Percentiles rank a stretch among this genome's conserved stretches.
Evolutionary conservation across 2,329 filamentous ascomycete species (phyloP).

Genomic region (Curvularia eragrostidis): DNA sequence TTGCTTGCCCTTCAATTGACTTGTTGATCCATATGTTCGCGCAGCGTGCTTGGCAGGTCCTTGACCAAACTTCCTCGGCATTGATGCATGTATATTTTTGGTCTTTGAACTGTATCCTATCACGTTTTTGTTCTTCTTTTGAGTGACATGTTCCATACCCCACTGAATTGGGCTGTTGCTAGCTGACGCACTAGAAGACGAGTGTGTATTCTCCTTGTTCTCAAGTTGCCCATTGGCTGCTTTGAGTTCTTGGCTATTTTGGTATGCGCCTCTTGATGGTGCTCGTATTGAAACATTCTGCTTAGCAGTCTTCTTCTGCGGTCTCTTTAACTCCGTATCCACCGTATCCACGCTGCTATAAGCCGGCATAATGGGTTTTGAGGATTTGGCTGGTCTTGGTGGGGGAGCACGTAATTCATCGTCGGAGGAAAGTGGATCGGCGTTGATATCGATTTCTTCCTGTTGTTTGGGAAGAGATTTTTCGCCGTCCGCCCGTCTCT

Average conservation of each 20-base stretch:
- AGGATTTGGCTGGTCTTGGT: conserved; percentile 13
- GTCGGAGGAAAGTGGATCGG: conserved; percentile 33
- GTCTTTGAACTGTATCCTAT: conserved; percentile 14
- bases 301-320: conserved; percentile 2
- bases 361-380: conserved; percentile 5
- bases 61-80: conserved; percentile 14
- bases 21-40: conserved; percentile 3
- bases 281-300: conserved; percentile 12
- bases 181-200: conserved; percentile 15
- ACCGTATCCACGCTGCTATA: conserved; percentile 2
- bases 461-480: neutral
- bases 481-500: conserved; percentile 9
- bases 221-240: conserved; percentile 9
- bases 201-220: conserved; percentile 28
- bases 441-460: conserved; percentile 20
- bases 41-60: conserved; percentile 1
- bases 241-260: conserved; percentile 20
- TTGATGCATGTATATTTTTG: conserved; percentile 22
- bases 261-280: conserved; percentile 16
- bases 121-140: conserved; percentile 8
- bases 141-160: conserved; percentile 21
- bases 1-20: neutral
- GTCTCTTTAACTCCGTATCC: conserved; percentile 16
- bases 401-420: conserved; percentile 22
- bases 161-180: conserved; percentile 7